These are phyloP conservation scores for Cryptococcus neoformans DNA, from an alignment of 1,284 basidiomycete genomes.

Conservation along the genomic window DNA sequence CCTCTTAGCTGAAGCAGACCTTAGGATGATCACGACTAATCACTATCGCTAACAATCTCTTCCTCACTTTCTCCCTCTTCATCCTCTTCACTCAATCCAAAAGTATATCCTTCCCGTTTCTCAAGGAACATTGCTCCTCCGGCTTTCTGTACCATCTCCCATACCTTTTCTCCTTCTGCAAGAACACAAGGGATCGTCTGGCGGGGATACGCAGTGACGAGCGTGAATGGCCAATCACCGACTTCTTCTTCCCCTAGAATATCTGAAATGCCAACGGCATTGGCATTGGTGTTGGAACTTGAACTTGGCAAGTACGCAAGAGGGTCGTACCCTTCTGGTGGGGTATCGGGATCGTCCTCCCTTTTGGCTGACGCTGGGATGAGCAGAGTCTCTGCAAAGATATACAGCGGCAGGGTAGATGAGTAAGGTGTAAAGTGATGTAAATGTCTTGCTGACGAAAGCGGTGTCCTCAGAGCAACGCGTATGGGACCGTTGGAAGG, in stretches of 20 bases:
- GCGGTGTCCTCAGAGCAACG: slow-evolving; percentile 38
- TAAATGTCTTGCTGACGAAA: slow-evolving; percentile 33
- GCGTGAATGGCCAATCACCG: slow-evolving; percentile 22
- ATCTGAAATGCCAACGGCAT: not conserved
- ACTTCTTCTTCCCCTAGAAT: not conserved
- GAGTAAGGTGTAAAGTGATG: slow-evolving; percentile 25
- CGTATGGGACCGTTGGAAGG: slow-evolving; percentile 24
- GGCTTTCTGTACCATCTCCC: slow-evolving; percentile 37
- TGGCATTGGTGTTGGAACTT: not conserved
- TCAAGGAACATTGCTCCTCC: slow-evolving; percentile 47
- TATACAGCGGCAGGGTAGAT: slow-evolving; percentile 35
- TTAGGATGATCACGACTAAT: not conserved
- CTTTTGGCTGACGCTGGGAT: slow-evolving; percentile 24
- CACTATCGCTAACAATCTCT: slow-evolving; percentile 9
- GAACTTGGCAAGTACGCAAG: not conserved
- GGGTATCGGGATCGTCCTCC: slow-evolving; percentile 26
- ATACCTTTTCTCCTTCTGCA: slow-evolving; percentile 30
- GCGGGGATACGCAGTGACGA: slow-evolving; percentile 44
- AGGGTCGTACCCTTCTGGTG: slow-evolving; percentile 38
- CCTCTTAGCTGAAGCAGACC: not conserved
- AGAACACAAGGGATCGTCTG: slow-evolving; percentile 32
- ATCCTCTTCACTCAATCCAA: slow-evolving; percentile 25
- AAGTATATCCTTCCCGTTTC: slow-evolving; percentile 31
- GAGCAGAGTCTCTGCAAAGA: slow-evolving; percentile 46
- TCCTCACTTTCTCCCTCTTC: slow-evolving; percentile 12